These are phyloP conservation scores for Diaporthe citrichinensis DNA, from an alignment of 2,329 filamentous ascomycete species.

Conservation along the genomic window DNA sequence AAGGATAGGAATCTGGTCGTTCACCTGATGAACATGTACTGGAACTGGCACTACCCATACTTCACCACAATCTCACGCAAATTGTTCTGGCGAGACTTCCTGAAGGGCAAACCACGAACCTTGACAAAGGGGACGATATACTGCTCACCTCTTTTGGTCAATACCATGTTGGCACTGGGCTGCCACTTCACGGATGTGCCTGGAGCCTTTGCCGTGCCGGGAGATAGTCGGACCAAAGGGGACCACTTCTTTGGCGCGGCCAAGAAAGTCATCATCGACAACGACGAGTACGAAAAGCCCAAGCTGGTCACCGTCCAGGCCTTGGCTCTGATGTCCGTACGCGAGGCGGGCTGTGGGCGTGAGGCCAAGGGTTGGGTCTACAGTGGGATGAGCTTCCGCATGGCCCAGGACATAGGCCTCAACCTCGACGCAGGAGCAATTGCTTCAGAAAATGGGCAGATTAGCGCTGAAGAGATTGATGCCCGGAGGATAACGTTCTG, in stretches of 20 bases:
- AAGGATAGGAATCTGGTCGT: constrained; percentile 82
- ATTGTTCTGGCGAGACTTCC: constrained; percentile 89
- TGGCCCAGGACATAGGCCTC: constrained; percentile 94
- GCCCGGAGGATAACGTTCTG: constrained; percentile 93
- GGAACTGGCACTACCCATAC: constrained; percentile 97
- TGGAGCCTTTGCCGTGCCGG: constrained; percentile 78
- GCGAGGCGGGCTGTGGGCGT: constrained; percentile 93
- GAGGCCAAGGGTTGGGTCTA: constrained; percentile 99
- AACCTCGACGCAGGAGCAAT: constrained; percentile 85
- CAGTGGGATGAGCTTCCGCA: constrained; percentile 97
- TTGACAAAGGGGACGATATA: constrained; percentile 74
- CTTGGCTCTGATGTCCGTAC: constrained; percentile 93
- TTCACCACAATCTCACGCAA: constrained; percentile 92
- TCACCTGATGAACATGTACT: constrained; percentile 97
- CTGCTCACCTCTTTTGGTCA: constrained; percentile 91
- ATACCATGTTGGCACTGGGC: constrained; percentile 92
- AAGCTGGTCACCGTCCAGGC: constrained; percentile 93
- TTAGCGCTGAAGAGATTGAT: constrained; percentile 88
- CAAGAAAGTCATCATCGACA: constrained; percentile 88
- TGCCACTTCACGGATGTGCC: constrained; percentile 90
- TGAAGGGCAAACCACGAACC: constrained; percentile 74
- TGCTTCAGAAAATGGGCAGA: constrained; percentile 66
- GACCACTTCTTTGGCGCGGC: constrained; percentile 97
- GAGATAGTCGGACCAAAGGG: constrained; percentile 87
- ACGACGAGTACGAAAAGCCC: constrained; percentile 94